phyloP scores from a whole-genome alignment of 2,329 filamentous ascomycete species.

The Uncinocarpus reesii region DNA sequence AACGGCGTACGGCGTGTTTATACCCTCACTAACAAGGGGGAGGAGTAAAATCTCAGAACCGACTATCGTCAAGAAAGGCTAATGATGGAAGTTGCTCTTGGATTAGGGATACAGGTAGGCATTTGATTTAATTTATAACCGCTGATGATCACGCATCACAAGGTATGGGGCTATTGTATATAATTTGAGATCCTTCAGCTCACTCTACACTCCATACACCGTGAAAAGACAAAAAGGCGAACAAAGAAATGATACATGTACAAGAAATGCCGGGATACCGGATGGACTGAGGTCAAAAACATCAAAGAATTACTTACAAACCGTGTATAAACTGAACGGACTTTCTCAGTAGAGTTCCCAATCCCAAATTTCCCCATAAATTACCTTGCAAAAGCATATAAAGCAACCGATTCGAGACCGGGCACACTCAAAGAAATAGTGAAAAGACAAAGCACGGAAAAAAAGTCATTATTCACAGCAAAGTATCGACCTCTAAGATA shows the following conservation, averaged over 20 bases:
- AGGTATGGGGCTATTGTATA: too few species aligned
- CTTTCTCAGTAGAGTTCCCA: too few species aligned
- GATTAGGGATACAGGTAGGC: too few species aligned
- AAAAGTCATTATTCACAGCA: slow-evolving; percentile 7
- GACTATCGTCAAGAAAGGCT: background rate
- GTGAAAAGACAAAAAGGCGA: background rate
- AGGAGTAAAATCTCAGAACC: too few species aligned
- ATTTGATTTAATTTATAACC: too few species aligned
- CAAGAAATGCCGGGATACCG: background rate
- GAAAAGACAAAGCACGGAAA: background rate
- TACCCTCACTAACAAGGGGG: too few species aligned
- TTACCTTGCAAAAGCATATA: background rate
- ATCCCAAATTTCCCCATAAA: too few species aligned
- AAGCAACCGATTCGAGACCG: background rate
- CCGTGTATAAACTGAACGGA: too few species aligned
- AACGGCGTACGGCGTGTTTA: slow-evolving; percentile 1
- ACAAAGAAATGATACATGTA: background rate
- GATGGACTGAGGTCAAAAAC: background rate
- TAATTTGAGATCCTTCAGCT: too few species aligned
- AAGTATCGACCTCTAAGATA: slow-evolving; percentile 21
- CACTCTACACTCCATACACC: background rate
- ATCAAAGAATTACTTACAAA: background rate
- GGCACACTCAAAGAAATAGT: background rate
- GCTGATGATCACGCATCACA: too few species aligned
- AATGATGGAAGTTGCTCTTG: too few species aligned